Conservation (phyloP, 2,329 filamentous ascomycete genomes). For the Boeremia lycopersici region DNA sequence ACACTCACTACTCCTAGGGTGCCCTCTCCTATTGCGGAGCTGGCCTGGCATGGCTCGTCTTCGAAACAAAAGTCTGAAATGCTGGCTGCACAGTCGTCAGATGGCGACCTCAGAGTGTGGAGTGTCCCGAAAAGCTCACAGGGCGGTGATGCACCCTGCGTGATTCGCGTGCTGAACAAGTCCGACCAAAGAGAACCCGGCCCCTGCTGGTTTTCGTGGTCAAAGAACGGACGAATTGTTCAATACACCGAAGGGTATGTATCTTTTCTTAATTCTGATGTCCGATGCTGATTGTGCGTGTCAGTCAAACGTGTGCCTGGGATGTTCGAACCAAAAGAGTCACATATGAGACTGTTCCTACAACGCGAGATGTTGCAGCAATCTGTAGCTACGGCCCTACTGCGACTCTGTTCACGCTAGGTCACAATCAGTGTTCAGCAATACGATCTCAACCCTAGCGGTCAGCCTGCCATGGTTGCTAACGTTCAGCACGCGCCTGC, state of each 20-base stretch:
- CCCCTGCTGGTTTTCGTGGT: constrained; percentile 97
- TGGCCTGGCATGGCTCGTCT: constrained; percentile 96
- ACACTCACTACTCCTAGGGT: constrained; percentile 83
- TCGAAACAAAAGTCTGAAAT: constrained; percentile 97
- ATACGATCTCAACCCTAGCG: constrained; percentile 81
- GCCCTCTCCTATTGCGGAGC: constrained; percentile 83
- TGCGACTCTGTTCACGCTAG: constrained; percentile 89
- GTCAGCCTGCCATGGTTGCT: constrained; percentile 75
- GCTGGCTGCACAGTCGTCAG: constrained; percentile 89
- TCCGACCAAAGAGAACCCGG: constrained; percentile 75
- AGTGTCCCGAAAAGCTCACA: constrained; percentile 84
- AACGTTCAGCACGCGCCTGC: constrained; percentile 86
- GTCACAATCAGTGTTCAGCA: constrained; percentile 90
- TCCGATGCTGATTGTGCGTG: constrained; percentile 28
- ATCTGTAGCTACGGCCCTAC: constrained; percentile 88
- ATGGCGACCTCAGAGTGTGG: constrained; percentile 94
- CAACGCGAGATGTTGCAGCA: constrained; percentile 78
- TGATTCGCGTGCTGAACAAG: constrained; percentile 84
- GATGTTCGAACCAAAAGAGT: constrained; percentile 98
- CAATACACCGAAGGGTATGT: constrained; percentile 90
- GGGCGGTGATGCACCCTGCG: constrained; percentile 75
- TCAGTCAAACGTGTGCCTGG: constrained; percentile 86
- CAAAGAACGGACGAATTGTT: constrained; percentile 94
- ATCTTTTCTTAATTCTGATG: constrained; percentile 12
- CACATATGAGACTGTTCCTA: constrained; percentile 86